Evolutionary conservation across 495 filamentous ascomycete species (phyloP).

Genomic region (Mycothermus thermophilus): DNA sequence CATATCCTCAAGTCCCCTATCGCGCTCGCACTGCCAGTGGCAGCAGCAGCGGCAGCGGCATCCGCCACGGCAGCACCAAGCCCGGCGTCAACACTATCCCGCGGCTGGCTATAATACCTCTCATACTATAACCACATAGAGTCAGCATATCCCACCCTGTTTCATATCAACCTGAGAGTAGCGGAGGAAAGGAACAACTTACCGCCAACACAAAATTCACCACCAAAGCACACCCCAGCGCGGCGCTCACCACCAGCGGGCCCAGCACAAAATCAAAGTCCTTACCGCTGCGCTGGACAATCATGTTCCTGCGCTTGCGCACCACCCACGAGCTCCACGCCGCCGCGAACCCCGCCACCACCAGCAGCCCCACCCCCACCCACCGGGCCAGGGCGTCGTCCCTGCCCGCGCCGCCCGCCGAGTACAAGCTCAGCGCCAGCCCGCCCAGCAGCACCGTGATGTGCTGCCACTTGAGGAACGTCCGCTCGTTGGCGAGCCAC

Average conservation of each 20-base stretch:
- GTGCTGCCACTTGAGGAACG: constrained; percentile 96
- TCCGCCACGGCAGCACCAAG: no score
- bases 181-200: no score
- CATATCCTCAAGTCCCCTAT: no score
- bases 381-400: constrained; percentile 53
- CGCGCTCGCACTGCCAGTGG: no score
- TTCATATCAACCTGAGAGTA: no score
- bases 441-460: constrained; percentile 73
- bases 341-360: constrained; percentile 68
- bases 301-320: constrained; percentile 59
- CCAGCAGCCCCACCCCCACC: constrained; percentile 68
- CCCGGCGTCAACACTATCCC: no score
- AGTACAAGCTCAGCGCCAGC: constrained; percentile 72
- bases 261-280: constrained; percentile 84
- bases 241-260: constrained; percentile 68
- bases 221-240: constrained; percentile 61
- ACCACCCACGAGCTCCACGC: constrained; percentile 82
- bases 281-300: constrained; percentile 67
- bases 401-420: constrained; percentile 52
- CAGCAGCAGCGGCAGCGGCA: no score
- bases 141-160: no score
- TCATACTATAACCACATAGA: no score
- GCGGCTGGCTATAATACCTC: no score
- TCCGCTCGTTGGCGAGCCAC: constrained; percentile 95
- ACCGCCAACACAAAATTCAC: constrained; percentile 86